These are phyloP conservation scores for Flaveria brownii DNA, from an alignment of 129 eudicot genomes.

Conservation along the genomic window DNA sequence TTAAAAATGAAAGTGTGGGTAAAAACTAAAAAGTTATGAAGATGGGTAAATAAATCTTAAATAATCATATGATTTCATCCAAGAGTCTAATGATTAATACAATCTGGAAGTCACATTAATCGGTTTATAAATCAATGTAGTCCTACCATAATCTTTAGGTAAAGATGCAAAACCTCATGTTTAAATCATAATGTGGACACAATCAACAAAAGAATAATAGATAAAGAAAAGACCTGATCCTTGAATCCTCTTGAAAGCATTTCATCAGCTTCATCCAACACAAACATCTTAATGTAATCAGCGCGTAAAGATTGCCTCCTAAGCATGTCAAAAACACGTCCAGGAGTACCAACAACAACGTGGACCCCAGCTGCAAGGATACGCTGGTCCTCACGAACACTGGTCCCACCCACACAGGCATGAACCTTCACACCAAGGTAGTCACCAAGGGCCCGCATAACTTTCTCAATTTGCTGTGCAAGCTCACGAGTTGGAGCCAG, in stretches of 20 bases:
- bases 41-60: neutral
- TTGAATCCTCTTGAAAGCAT: constrained; percentile 64
- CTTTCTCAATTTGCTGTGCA: constrained; percentile 62
- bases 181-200: neutral
- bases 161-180: neutral
- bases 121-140: neutral
- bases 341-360: constrained; percentile 62
- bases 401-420: constrained; percentile 66
- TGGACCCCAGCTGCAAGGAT: constrained; percentile 55
- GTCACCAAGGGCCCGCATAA: constrained; percentile 64
- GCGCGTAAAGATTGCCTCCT: constrained; percentile 57
- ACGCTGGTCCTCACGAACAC: constrained; percentile 61
- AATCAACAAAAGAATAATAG: neutral
- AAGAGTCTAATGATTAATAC: neutral
- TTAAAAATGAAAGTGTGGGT: too few relatives aligned
- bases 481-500: constrained; percentile 62
- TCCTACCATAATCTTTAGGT: neutral
- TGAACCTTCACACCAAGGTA: constrained; percentile 68
- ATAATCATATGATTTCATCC: neutral
- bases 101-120: neutral
- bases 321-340: constrained; percentile 63
- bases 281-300: constrained; percentile 63
- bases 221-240: constrained; percentile 44
- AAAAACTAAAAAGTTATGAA: too few relatives aligned
- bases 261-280: constrained; percentile 61